Evolutionary conservation across 2,329 filamentous ascomycete genomes (phyloP).

Genomic region (Fusarium agapanthi): DNA sequence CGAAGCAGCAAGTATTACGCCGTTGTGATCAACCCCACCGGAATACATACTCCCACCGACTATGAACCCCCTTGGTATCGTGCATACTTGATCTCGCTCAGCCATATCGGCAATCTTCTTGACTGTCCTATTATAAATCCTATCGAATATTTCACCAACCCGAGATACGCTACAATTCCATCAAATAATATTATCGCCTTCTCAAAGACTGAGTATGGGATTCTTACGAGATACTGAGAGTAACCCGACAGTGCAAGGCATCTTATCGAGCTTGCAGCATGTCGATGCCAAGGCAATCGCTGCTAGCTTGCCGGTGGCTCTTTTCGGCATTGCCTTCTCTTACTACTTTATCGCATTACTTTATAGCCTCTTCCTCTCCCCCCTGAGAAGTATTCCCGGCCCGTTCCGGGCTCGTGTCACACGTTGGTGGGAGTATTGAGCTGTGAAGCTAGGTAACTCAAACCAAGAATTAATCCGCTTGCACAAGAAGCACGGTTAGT

Average conservation of each 20-base stretch:
- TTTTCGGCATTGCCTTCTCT: background rate
- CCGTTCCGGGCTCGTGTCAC: background rate
- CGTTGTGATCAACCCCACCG: background rate
- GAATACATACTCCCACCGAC: background rate
- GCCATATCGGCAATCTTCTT: background rate
- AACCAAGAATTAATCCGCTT: background rate
- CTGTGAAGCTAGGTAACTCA: background rate
- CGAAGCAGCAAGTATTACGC: background rate
- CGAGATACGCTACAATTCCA: background rate
- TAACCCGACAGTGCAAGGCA: background rate
- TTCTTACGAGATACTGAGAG: background rate
- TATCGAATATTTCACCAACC: background rate
- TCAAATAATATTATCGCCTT: background rate
- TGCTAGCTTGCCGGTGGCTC: background rate
- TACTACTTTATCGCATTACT: background rate
- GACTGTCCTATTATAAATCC: background rate
- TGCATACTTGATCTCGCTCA: background rate
- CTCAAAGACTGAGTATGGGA: background rate
- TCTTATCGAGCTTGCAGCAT: background rate
- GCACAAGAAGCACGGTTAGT: background rate
- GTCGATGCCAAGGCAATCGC: background rate
- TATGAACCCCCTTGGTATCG: background rate
- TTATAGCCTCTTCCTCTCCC: background rate
- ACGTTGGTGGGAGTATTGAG: background rate
- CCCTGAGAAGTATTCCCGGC: background rate